Evolutionary conservation across 495 filamentous ascomycete genomes (phyloP).

Genomic region (Cercophora samala): DNA sequence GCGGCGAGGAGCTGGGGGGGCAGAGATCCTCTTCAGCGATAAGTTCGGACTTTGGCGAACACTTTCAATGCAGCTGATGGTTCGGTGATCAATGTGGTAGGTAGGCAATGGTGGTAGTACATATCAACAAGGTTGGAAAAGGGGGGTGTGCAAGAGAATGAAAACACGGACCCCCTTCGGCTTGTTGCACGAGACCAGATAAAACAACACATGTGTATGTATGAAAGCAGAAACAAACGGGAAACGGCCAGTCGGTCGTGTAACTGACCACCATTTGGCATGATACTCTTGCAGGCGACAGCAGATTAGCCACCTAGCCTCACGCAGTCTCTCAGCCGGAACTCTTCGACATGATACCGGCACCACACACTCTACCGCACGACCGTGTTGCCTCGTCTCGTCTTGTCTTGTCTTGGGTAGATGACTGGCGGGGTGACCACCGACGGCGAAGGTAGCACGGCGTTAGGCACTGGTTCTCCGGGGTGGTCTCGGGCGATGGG

Average conservation of each 20-base stretch:
- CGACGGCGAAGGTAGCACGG: conserved; percentile 1
- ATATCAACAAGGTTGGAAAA: neutral
- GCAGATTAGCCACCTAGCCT: conserved; percentile 3
- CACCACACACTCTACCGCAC: neutral
- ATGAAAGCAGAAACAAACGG: neutral
- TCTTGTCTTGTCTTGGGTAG: conserved; percentile 1
- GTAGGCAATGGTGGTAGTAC: too few species aligned
- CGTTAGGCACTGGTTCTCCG: conserved; percentile 9
- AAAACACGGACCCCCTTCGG: neutral
- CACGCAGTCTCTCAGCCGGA: neutral
- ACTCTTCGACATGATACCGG: neutral
- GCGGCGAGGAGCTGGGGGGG: neutral
- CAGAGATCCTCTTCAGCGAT: neutral
- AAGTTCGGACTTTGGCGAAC: neutral
- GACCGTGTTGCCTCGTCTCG: conserved; percentile 4
- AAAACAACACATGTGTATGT: neutral
- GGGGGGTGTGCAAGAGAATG: neutral
- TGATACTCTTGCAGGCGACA: neutral
- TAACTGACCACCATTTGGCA: neutral
- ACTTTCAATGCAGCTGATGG: neutral
- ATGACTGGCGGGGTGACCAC: neutral
- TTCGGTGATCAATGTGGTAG: neutral
- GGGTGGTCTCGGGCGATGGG: neutral
- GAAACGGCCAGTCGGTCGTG: neutral
- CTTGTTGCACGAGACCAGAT: neutral